A percentile compares a stretch with the other conserved stretches of the same genome.
phyloP scores from a whole-genome alignment of 1,284 basidiomycete genomes.

The Microstroma glucosiphilum region DNA sequence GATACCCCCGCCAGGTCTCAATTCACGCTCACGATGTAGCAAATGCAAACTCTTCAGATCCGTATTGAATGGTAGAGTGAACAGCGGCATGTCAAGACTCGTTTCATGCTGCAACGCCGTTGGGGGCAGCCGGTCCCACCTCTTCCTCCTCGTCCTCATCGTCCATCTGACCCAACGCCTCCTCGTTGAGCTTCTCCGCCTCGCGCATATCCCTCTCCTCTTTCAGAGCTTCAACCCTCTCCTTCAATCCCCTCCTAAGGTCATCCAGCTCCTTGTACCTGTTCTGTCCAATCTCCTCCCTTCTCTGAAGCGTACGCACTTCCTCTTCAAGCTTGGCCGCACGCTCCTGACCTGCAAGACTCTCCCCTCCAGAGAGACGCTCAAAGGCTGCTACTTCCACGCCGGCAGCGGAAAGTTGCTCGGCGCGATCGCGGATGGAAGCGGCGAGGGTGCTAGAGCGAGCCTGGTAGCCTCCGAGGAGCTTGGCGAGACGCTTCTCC shows the following conservation, averaged over 20 bases:
- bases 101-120: too few species aligned
- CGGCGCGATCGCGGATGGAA: slow-evolving; percentile 25
- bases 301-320: slow-evolving; percentile 29
- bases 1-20: too few species aligned
- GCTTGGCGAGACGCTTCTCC: slow-evolving; percentile 84
- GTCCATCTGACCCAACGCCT: slow-evolving; percentile 13
- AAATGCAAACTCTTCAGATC: too few species aligned
- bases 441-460: slow-evolving; percentile 67
- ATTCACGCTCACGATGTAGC: too few species aligned
- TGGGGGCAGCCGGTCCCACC: neutral
- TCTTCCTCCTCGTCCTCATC: slow-evolving; percentile 6
- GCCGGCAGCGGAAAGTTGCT: slow-evolving; percentile 22
- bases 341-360: slow-evolving; percentile 30
- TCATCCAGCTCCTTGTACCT: slow-evolving; percentile 31
- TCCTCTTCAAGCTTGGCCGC: slow-evolving; percentile 32
- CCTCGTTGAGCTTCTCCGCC: slow-evolving; percentile 30
- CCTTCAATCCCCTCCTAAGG: slow-evolving; percentile 22
- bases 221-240: slow-evolving; percentile 34
- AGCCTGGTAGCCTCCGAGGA: slow-evolving; percentile 82
- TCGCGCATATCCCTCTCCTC: slow-evolving; percentile 46
- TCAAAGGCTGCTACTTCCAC: slow-evolving; percentile 33
- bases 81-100: too few species aligned
- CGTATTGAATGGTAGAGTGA: too few species aligned
- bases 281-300: slow-evolving; percentile 32
- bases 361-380: slow-evolving; percentile 32